Evolutionary conservation across 768 basidiomycete species (phyloP).

Genomic region (Boletus sensibilis): DNA sequence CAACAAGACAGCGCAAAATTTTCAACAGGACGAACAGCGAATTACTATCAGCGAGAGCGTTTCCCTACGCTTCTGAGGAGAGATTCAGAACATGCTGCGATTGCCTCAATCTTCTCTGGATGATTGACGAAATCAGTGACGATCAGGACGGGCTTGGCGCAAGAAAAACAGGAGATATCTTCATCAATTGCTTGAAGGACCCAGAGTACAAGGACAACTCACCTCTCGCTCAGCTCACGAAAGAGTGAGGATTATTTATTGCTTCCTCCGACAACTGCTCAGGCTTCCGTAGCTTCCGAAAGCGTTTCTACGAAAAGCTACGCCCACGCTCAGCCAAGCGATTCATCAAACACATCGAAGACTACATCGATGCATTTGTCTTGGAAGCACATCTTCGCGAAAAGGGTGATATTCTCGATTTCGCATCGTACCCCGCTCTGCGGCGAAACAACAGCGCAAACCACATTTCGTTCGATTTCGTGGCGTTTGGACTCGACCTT

Average conservation of each 20-base stretch:
- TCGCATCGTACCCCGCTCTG: constrained; percentile 52
- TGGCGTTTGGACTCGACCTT: constrained; percentile 59
- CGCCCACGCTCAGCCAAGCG: constrained; percentile 42
- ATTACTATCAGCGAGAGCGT: constrained; percentile 60
- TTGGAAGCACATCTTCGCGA: constrained; percentile 63
- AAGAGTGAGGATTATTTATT: constrained; percentile 44
- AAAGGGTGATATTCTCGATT: constrained; percentile 50
- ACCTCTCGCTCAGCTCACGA: constrained; percentile 56
- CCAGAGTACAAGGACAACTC: constrained; percentile 54
- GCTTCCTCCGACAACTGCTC: not conserved
- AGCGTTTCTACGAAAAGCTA: constrained; percentile 42
- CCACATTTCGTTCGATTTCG: constrained; percentile 59
- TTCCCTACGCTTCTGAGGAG: constrained; percentile 55
- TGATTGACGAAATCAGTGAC: constrained; percentile 68
- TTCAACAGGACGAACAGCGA: constrained; percentile 62
- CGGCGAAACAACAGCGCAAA: constrained; percentile 72
- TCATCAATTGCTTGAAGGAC: constrained; percentile 52
- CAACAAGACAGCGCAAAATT: constrained; percentile 52
- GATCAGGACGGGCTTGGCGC: constrained; percentile 60
- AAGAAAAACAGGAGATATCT: constrained; percentile 49
- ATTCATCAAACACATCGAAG: constrained; percentile 51
- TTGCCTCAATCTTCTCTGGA: constrained; percentile 60
- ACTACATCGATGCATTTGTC: constrained; percentile 59
- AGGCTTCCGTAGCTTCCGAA: constrained; percentile 45
- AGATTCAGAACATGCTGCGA: constrained; percentile 61